Conservation (phyloP, 768 basidiomycete genomes). For the Boletus coccyginus region DNA sequence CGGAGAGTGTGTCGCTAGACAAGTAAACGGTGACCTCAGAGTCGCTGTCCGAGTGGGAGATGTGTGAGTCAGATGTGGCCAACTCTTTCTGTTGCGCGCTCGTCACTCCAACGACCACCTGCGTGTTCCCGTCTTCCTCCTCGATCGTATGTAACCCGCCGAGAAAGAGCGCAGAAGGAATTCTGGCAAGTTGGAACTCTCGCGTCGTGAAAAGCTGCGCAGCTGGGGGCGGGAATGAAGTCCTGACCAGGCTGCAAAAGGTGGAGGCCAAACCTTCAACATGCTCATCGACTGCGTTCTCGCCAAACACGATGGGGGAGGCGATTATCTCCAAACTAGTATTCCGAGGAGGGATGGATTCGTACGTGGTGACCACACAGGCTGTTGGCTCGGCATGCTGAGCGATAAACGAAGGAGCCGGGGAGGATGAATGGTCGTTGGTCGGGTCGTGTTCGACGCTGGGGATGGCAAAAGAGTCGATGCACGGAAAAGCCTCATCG, state of each 20-base stretch:
- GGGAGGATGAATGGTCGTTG: not conserved
- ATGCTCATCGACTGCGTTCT: not conserved
- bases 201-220: not conserved
- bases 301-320: not conserved
- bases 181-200: not conserved
- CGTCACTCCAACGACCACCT: not conserved
- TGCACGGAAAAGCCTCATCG: not conserved
- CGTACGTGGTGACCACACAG: not conserved
- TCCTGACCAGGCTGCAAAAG: not conserved
- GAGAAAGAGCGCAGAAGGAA: not conserved
- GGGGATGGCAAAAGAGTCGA: not conserved
- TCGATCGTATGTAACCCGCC: constrained; percentile 1
- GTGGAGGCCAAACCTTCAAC: not conserved
- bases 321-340: not conserved
- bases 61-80: not conserved
- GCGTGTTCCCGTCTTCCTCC: not conserved
- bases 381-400: not conserved
- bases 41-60: not conserved
- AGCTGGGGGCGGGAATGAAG: not conserved
- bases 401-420: not conserved
- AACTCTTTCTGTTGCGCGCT: not conserved
- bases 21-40: constrained; percentile 4
- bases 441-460: not conserved
- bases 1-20: constrained; percentile 6
- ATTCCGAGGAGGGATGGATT: not conserved